Conservation (phyloP, 2,329 filamentous ascomycete genomes). For the Gaeumannomyces tritici region DNA sequence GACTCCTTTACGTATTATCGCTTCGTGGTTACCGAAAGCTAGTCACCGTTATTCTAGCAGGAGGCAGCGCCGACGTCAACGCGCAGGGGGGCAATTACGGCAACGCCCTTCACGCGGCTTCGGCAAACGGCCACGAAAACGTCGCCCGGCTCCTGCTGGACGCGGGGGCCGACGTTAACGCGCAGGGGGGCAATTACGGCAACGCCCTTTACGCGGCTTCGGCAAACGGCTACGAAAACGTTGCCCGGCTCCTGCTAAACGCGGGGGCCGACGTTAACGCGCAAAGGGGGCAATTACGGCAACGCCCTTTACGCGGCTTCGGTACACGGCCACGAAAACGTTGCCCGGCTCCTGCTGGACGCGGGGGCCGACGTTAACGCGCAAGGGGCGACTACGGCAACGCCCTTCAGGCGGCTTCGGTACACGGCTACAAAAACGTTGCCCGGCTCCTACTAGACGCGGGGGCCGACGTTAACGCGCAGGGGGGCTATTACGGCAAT, state of each 20-base stretch:
- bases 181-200: not conserved
- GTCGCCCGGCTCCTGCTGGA: not conserved
- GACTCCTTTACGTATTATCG: conserved; percentile 4
- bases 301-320: not conserved
- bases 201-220: not conserved
- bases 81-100: not conserved
- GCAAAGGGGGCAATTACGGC: not conserved
- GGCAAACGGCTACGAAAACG: not conserved
- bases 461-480: conserved; percentile 1
- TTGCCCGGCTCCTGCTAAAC: not conserved
- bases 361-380: not conserved
- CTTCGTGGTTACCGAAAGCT: not conserved
- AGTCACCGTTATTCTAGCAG: conserved; percentile 2
- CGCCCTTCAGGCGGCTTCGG: not conserved
- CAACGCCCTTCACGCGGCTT: not conserved
- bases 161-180: not conserved
- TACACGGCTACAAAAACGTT: not conserved
- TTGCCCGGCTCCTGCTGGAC: too few relatives aligned
- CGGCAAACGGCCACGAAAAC: not conserved
- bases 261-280: too few relatives aligned
- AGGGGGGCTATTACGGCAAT: not conserved
- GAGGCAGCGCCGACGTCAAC: not conserved
- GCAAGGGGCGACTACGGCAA: not conserved
- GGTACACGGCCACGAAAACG: too few relatives aligned
- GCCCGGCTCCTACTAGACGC: not conserved